A percentile compares a stretch with the other conserved stretches of the same genome.
These are phyloP conservation scores for Moesziomyces parantarcticus DNA, from an alignment of 1,284 basidiomycete species.

Conservation along the genomic window DNA sequence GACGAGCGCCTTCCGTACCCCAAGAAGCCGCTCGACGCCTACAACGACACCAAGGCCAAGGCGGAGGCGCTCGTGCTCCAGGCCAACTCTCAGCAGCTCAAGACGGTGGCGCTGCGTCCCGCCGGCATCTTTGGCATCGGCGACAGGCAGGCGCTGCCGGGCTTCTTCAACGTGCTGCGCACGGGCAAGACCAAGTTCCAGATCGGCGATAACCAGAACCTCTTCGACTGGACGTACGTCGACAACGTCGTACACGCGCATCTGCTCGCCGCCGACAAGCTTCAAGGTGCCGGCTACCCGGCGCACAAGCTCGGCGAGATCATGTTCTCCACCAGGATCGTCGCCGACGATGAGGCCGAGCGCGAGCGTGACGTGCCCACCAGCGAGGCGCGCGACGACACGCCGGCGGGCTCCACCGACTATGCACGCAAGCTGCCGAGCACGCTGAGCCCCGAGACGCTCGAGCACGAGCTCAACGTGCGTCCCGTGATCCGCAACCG, in stretches of 20 bases:
- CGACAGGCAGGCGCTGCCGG: slow-evolving; percentile 86
- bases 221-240: slow-evolving; percentile 98
- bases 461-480: slow-evolving; percentile 71
- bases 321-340: slow-evolving; percentile 33
- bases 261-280: slow-evolving; percentile 88
- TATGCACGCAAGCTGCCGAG: slow-evolving; percentile 56
- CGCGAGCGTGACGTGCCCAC: slow-evolving; percentile 56
- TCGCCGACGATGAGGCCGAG: slow-evolving; percentile 45
- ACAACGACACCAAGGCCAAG: slow-evolving; percentile 95
- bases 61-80: slow-evolving; percentile 85
- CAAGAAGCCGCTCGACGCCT: slow-evolving; percentile 82
- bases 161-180: slow-evolving; percentile 83
- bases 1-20: slow-evolving; percentile 89
- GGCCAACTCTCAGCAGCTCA: slow-evolving; percentile 81
- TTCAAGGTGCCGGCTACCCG: slow-evolving; percentile 69
- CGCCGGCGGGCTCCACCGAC: slow-evolving; percentile 57
- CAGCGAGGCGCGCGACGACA: slow-evolving; percentile 51
- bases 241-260: slow-evolving; percentile 96
- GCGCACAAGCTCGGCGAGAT: slow-evolving; percentile 63
- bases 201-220: slow-evolving; percentile 90
- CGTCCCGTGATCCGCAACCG: slow-evolving; percentile 78
- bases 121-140: slow-evolving; percentile 98
- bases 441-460: slow-evolving; percentile 70
- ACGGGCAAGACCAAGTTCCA: slow-evolving; percentile 87
- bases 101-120: slow-evolving; percentile 90